Evolutionary conservation across 106 monocot genomes (phyloP).

Genomic region (Phalaenopsis equestris): DNA sequence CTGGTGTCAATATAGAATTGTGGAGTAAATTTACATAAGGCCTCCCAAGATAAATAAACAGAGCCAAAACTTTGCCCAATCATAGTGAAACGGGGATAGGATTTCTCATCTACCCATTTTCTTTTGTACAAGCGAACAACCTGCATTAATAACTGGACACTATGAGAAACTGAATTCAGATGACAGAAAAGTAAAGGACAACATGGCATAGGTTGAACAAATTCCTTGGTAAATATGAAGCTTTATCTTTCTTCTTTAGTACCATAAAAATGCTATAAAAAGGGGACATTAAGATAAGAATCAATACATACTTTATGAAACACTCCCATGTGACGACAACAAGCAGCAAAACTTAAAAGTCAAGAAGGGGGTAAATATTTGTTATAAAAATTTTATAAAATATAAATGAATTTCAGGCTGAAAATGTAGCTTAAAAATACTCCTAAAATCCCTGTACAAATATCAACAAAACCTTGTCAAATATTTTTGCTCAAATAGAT

Average conservation of each 20-base stretch:
- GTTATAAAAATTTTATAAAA: background rate
- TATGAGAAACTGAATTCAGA: background rate
- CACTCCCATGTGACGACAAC: background rate
- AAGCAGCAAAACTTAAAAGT: background rate
- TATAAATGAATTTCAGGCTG: background rate
- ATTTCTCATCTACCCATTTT: conserved; percentile 81
- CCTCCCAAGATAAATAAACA: conserved; percentile 88
- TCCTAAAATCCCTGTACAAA: background rate
- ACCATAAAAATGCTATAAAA: background rate
- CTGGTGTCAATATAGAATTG: conserved; percentile 86
- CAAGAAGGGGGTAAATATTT: background rate
- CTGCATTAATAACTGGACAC: conserved; percentile 25
- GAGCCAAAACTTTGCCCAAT: conserved; percentile 96
- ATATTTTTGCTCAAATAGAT: background rate
- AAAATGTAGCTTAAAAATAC: background rate
- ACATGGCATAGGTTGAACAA: background rate
- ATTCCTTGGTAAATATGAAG: background rate
- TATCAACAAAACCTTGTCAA: background rate
- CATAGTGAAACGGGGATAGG: conserved; percentile 93
- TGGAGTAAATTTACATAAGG: conserved; percentile 69
- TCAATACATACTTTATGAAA: background rate
- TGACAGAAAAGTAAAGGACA: background rate
- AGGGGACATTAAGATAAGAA: background rate
- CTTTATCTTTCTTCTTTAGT: background rate
- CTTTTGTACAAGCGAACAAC: conserved; percentile 67